phyloP scores from a whole-genome alignment of 306 rosid species.

The Elaeagnus macrophylla region DNA sequence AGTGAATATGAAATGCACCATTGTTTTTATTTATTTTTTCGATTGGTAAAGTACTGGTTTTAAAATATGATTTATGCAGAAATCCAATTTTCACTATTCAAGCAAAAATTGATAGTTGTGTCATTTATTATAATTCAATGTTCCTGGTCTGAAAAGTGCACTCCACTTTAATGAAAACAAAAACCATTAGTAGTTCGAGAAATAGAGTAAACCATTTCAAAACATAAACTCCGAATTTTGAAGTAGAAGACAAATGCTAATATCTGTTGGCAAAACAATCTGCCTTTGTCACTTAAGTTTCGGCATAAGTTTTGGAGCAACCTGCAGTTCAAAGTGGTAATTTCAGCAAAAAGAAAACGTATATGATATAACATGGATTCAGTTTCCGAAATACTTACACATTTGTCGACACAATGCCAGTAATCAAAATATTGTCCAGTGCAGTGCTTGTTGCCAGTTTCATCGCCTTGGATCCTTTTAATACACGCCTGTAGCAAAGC shows the following conservation, averaged over 20 bases:
- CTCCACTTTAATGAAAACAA: constrained; percentile 19
- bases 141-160: constrained; percentile 25
- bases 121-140: constrained; percentile 27
- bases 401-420: constrained; percentile 92
- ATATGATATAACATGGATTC: constrained; percentile 5
- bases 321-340: constrained; percentile 47
- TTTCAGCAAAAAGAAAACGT: constrained; percentile 8
- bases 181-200: constrained; percentile 15
- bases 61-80: background rate
- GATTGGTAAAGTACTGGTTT: no score
- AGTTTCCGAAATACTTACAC: constrained; percentile 48
- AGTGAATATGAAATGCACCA: no score
- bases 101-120: constrained; percentile 1
- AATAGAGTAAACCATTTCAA: constrained; percentile 24
- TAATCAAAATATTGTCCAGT: constrained; percentile 97
- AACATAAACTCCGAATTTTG: constrained; percentile 16
- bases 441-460: constrained; percentile 83
- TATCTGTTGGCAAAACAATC: constrained; percentile 4
- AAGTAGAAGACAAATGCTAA: constrained; percentile 19
- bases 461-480: constrained; percentile 78
- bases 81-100: background rate
- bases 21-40: no score
- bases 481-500: constrained; percentile 57
- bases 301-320: constrained; percentile 57
- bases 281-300: constrained; percentile 48